A percentile compares a stretch with the other conserved stretches of the same genome.
Evolutionary conservation across 2,329 filamentous ascomycete species (phyloP).

Genomic region (Fusarium sp.): DNA sequence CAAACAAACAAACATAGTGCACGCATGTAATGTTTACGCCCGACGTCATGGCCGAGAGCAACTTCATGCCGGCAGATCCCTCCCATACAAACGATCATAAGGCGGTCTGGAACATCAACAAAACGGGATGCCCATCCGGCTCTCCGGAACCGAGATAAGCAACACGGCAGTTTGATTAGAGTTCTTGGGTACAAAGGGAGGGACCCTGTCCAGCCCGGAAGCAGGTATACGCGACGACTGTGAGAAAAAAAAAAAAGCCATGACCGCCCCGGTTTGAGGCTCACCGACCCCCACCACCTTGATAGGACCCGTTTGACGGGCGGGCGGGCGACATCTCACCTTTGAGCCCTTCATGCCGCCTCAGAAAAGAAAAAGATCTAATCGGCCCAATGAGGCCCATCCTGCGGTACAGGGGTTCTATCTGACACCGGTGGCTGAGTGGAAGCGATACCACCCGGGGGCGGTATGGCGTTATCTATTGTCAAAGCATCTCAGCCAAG

Average conservation of each 20-base stretch:
- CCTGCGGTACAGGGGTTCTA: neutral
- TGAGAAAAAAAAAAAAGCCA: neutral
- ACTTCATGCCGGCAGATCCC: neutral
- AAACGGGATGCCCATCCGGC: neutral
- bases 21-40: neutral
- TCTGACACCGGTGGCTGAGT: neutral
- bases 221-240: neutral
- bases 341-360: neutral
- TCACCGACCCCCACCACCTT: neutral
- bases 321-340: neutral
- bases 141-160: constrained; percentile 1
- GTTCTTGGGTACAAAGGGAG: neutral
- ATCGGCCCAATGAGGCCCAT: neutral
- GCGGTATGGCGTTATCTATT: constrained; percentile 1
- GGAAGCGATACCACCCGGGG: neutral
- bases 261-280: neutral
- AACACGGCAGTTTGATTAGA: neutral
- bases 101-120: neutral
- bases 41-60: neutral
- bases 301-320: neutral
- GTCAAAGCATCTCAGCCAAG: neutral
- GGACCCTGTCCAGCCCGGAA: neutral
- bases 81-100: neutral
- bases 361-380: neutral
- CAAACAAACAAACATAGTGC: neutral